Evolutionary conservation across 2,329 filamentous ascomycete species (phyloP).

Genomic region (Lasiodiplodia sp.): DNA sequence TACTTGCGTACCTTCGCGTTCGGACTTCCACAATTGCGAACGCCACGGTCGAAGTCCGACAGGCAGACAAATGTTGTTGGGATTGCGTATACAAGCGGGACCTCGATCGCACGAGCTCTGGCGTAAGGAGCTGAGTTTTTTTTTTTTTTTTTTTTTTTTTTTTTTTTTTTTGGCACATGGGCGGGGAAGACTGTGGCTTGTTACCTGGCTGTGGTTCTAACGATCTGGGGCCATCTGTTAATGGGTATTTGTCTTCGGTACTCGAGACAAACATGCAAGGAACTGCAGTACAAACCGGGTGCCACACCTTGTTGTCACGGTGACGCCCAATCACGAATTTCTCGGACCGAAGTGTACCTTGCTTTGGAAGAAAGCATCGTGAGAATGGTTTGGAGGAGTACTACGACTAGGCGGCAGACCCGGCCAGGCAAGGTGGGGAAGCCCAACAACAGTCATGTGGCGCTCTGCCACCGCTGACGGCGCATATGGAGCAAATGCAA

Average conservation of each 20-base stretch:
- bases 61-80: neutral
- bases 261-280: slow-evolving; percentile 1
- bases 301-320: neutral
- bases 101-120: neutral
- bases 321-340: neutral
- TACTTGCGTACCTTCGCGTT: neutral
- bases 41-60: neutral
- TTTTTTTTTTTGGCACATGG: neutral
- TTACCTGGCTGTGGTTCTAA: neutral
- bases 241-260: slow-evolving; percentile 7
- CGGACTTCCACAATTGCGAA: neutral
- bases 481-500: slow-evolving; percentile 10
- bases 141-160: neutral
- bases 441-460: slow-evolving; percentile 14
- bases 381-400: neutral
- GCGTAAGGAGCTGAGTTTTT: neutral
- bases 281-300: neutral
- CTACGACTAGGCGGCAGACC: neutral
- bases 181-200: neutral
- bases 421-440: neutral
- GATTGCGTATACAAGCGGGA: neutral
- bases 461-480: slow-evolving; percentile 21
- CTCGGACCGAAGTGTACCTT: neutral
- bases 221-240: neutral
- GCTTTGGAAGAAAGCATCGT: neutral